A percentile compares a stretch with the other conserved stretches of the same genome.
Conservation (phyloP, 371 early-diverging fungal genomes). For the Chytridium lagenaria region DNA sequence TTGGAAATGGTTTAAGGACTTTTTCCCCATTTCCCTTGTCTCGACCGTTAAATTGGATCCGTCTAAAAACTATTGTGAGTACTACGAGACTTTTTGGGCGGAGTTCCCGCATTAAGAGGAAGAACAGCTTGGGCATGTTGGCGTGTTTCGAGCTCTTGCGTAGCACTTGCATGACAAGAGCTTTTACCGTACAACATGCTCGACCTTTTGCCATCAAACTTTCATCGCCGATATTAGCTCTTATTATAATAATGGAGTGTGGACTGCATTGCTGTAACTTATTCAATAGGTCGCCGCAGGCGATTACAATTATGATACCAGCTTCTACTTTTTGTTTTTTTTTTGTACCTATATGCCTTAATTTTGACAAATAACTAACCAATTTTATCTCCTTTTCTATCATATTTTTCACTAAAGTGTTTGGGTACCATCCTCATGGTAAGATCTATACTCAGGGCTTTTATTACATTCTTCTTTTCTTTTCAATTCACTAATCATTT, state of each 20-base stretch:
- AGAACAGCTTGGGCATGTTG: too few species aligned
- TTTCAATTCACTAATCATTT: not conserved
- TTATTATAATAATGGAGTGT: too few species aligned
- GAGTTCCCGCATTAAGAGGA: not conserved
- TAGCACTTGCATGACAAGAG: too few species aligned
- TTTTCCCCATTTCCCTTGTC: constrained; percentile 77
- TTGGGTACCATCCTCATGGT: constrained; percentile 45
- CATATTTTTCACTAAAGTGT: constrained; percentile 3
- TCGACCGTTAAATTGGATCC: constrained; percentile 81
- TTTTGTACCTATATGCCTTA: not conserved
- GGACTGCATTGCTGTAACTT: too few species aligned
- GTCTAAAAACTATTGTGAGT: constrained; percentile 59
- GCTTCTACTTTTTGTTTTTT: not conserved
- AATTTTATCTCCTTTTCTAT: not conserved
- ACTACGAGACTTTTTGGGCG: constrained; percentile 3
- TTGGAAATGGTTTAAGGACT: constrained; percentile 80
- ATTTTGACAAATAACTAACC: not conserved
- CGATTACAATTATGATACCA: too few species aligned
- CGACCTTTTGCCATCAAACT: too few species aligned
- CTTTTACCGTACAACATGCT: too few species aligned
- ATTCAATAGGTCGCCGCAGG: too few species aligned
- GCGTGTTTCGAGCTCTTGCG: too few species aligned
- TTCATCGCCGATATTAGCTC: too few species aligned
- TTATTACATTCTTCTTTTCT: too few species aligned
- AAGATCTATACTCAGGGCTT: too few species aligned